These are phyloP conservation scores for Avena atlantica DNA, from an alignment of 176 grass and related monocot species.

Conservation along the genomic window DNA sequence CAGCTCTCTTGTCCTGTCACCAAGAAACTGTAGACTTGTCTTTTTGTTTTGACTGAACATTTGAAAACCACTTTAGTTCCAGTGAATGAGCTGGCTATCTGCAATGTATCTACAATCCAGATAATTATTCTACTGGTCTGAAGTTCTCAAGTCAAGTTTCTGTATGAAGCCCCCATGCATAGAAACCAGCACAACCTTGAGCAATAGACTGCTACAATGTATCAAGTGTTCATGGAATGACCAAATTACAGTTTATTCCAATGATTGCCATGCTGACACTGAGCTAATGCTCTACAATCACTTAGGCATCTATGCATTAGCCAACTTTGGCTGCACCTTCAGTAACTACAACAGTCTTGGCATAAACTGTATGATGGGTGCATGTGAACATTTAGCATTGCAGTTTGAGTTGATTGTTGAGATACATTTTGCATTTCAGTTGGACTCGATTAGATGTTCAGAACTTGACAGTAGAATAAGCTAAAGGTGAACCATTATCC, in stretches of 20 bases:
- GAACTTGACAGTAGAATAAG: constrained; percentile 6
- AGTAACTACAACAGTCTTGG: constrained; percentile 26
- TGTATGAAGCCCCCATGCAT: background rate
- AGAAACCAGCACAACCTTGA: constrained; percentile 10
- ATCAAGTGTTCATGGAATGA: constrained; percentile 25
- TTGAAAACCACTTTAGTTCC: constrained; percentile 2
- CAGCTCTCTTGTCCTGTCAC: constrained; percentile 38
- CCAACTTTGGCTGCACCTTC: constrained; percentile 21
- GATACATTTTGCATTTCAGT: constrained; percentile 25
- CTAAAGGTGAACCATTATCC: constrained; percentile 9
- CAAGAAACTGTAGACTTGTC: background rate
- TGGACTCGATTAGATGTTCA: constrained; percentile 17
- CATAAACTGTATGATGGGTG: constrained; percentile 23
- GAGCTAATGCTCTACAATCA: constrained; percentile 36
- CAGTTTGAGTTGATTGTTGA: constrained; percentile 30
- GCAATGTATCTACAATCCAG: constrained; percentile 28
- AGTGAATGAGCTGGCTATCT: constrained; percentile 29
- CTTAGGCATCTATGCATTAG: constrained; percentile 14
- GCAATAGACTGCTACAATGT: constrained; percentile 22
- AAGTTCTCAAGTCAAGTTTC: constrained; percentile 39
- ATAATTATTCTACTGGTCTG: constrained; percentile 22
- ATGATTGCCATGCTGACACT: constrained; percentile 20
- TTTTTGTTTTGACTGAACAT: constrained; percentile 11
- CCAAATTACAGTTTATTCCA: background rate
- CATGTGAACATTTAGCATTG: constrained; percentile 7